These are phyloP conservation scores for Apiospora sp. DNA, from an alignment of 2,329 filamentous ascomycete species.

Conservation along the genomic window DNA sequence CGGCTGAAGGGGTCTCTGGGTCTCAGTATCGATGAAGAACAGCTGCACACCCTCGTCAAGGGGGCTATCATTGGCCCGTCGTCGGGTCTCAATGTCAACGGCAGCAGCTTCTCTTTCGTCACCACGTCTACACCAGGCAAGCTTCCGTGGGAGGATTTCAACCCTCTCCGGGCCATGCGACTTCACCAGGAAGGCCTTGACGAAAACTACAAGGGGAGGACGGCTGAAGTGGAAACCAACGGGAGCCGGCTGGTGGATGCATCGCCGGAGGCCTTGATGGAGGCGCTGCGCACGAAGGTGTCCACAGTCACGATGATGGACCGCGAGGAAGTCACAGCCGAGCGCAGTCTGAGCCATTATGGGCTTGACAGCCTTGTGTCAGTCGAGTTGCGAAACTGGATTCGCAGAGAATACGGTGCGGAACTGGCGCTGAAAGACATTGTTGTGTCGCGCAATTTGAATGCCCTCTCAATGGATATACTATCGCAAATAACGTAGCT, in stretches of 20 bases:
- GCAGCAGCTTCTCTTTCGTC: neutral
- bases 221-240: neutral
- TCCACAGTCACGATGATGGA: constrained; percentile 24
- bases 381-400: constrained; percentile 26
- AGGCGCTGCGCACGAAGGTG: constrained; percentile 20
- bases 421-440: constrained; percentile 14
- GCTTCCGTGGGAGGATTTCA: constrained; percentile 20
- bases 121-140: neutral
- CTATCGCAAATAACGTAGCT: too few species aligned
- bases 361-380: constrained; percentile 25
- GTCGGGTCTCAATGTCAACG: neutral
- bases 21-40: neutral
- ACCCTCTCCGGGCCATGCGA: neutral
- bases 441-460: neutral
- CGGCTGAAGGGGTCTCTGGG: constrained; percentile 21
- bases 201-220: neutral
- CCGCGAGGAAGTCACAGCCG: constrained; percentile 20
- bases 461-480: too few species aligned
- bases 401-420: neutral
- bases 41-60: constrained; percentile 17
- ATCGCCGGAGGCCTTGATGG: constrained; percentile 9
- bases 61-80: constrained; percentile 16
- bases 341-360: neutral
- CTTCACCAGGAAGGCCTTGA: neutral
- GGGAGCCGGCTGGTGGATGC: neutral